phyloP scores from a whole-genome alignment of 495 filamentous ascomycete species.

The Aspergillus kassunensis region DNA sequence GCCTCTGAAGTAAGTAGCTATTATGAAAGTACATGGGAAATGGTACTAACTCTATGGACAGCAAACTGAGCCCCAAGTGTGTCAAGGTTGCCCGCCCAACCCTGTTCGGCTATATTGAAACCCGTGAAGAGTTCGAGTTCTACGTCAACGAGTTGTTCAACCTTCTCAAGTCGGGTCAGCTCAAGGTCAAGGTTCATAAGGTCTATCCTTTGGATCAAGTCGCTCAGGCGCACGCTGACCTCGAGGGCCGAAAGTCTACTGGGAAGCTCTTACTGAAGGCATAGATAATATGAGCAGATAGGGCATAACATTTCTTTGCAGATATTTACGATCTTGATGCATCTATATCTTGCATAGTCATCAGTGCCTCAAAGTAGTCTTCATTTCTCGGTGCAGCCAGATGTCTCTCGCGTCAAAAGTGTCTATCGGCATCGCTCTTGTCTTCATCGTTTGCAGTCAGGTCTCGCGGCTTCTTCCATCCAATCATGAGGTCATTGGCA shows the following conservation, averaged over 20 bases:
- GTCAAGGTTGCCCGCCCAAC: conserved; percentile 71
- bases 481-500: conserved; percentile 67
- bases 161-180: conserved; percentile 60
- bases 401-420: no score
- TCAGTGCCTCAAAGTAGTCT: no score
- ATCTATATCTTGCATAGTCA: no score
- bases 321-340: no score
- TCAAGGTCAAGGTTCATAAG: conserved; percentile 75
- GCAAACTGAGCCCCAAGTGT: conserved; percentile 70
- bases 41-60: conserved; percentile 12
- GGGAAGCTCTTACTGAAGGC: conserved; percentile 60
- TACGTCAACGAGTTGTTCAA: conserved; percentile 73
- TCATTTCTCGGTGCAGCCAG: no score
- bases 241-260: conserved; percentile 78
- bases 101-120: conserved; percentile 70
- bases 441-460: conserved; percentile 13
- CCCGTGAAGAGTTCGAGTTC: conserved; percentile 68
- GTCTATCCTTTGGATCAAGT: conserved; percentile 78
- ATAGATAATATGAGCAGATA: conserved; percentile 13
- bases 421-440: conserved; percentile 3
- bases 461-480: conserved; percentile 55
- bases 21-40: background rate
- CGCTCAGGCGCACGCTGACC: conserved; percentile 69
- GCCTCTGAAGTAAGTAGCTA: conserved; percentile 50
- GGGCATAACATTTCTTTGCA: background rate